Percentiles rank a stretch among this genome's conserved stretches.
These are phyloP conservation scores for Acanthamoeba divionensis DNA, from an alignment of 208 protist species.

Conservation along the genomic window DNA sequence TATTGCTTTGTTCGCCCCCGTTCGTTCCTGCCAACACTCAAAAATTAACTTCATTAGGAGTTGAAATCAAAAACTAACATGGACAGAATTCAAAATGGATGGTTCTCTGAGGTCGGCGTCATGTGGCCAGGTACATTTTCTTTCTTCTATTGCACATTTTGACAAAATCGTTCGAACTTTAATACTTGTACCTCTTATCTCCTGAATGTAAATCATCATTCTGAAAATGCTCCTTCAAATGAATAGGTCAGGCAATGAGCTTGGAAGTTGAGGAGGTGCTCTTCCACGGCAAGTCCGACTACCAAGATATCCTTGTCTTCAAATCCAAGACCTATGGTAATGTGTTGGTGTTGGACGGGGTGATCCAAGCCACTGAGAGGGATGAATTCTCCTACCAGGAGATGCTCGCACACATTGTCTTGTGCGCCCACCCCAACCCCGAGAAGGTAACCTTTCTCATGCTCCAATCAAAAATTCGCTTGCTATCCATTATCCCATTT, in stretches of 20 bases:
- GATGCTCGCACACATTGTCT: slow-evolving; percentile 94
- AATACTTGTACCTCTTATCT: neutral
- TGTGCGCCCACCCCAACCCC: slow-evolving; percentile 88
- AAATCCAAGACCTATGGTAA: slow-evolving; percentile 85
- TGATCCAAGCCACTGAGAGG: slow-evolving; percentile 91
- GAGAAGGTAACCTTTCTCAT: slow-evolving; percentile 59
- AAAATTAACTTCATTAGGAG: no score
- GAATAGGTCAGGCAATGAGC: slow-evolving; percentile 53
- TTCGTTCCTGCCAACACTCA: no score
- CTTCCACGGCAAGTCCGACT: slow-evolving; percentile 43
- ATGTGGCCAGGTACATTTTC: slow-evolving; percentile 36
- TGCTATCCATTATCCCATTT: neutral
- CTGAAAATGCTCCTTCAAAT: neutral
- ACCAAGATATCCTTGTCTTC: slow-evolving; percentile 55
- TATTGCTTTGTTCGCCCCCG: no score
- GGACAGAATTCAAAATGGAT: slow-evolving; percentile 45
- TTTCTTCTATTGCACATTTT: neutral
- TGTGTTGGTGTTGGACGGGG: slow-evolving; percentile 95
- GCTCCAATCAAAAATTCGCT: neutral
- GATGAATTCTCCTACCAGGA: slow-evolving; percentile 98
- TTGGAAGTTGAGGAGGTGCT: slow-evolving; percentile 55
- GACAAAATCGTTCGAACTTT: neutral
- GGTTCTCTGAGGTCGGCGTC: slow-evolving; percentile 37
- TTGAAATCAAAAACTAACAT: slow-evolving; percentile 11
- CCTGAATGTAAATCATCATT: neutral